Conservation (phyloP, 345 rosid genomes). For the Angophora floribunda region DNA sequence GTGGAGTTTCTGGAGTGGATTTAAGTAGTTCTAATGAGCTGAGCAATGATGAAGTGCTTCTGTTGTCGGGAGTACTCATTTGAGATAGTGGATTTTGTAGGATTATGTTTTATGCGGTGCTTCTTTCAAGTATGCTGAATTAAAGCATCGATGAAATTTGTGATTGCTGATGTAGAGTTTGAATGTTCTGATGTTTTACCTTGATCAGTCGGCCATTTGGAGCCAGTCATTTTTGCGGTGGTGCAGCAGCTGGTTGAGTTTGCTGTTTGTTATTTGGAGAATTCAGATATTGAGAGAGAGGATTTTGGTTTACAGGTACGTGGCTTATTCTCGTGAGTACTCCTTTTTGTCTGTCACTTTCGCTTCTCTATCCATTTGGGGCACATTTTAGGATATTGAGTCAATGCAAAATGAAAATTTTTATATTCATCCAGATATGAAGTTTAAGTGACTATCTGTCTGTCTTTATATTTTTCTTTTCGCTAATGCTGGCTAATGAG, state of each 20-base stretch:
- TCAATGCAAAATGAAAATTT: background rate
- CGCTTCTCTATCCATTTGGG: background rate
- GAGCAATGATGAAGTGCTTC: background rate
- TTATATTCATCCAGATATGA: background rate
- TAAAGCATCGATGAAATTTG: background rate
- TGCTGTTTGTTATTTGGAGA: slow-evolving; percentile 69
- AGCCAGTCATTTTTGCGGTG: slow-evolving; percentile 55
- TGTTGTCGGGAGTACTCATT: background rate
- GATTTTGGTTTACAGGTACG: slow-evolving; percentile 63
- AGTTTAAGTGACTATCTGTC: background rate
- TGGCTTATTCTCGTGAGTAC: background rate
- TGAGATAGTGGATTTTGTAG: background rate
- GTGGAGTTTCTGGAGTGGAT: background rate
- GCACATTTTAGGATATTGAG: background rate
- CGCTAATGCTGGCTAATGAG: background rate
- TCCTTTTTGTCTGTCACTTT: background rate
- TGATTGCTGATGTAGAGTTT: background rate
- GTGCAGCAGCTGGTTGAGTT: slow-evolving; percentile 67
- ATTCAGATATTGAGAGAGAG: slow-evolving; percentile 31
- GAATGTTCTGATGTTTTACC: background rate
- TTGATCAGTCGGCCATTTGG: slow-evolving; percentile 65
- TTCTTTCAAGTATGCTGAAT: background rate
- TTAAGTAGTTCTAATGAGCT: background rate
- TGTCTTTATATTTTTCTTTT: background rate
- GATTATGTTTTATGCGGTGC: background rate